Conservation (phyloP, 2,329 filamentous ascomycete species). For the Hirsutella rhossiliensis region DNA sequence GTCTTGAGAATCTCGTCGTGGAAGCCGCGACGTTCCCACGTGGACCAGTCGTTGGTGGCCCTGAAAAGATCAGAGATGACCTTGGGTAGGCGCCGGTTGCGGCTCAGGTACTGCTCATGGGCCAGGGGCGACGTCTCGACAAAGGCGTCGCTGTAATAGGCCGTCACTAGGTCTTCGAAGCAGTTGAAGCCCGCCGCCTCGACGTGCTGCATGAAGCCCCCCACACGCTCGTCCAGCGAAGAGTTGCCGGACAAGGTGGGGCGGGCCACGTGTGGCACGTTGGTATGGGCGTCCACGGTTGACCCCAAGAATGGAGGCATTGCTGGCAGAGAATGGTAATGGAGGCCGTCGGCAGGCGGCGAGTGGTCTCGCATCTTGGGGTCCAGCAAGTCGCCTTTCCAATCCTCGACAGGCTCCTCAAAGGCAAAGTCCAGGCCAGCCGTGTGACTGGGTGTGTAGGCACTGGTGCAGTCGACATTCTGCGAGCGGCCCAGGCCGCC, state of each 20-base stretch:
- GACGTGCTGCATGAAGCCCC: slow-evolving; percentile 10
- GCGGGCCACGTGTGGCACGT: neutral
- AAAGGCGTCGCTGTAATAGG: slow-evolving; percentile 13
- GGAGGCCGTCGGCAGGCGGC: too few relatives aligned
- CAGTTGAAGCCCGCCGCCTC: slow-evolving; percentile 12
- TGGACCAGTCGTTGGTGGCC: slow-evolving; percentile 9
- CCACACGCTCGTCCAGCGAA: slow-evolving; percentile 9
- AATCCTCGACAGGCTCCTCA: too few relatives aligned
- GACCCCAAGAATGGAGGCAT: neutral
- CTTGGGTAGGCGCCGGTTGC: slow-evolving; percentile 12
- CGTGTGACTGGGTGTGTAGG: too few relatives aligned
- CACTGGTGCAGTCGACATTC: too few relatives aligned
- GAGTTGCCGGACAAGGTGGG: neutral
- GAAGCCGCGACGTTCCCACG: slow-evolving; percentile 13
- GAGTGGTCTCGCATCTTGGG: too few relatives aligned
- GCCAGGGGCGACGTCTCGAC: slow-evolving; percentile 9
- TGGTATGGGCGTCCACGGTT: neutral
- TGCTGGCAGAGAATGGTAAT: too few relatives aligned
- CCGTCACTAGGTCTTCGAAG: slow-evolving; percentile 13
- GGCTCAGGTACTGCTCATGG: slow-evolving; percentile 14
- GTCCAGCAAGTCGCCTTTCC: too few relatives aligned
- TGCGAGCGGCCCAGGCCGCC: too few relatives aligned
- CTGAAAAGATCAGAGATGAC: slow-evolving; percentile 11
- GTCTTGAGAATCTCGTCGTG: slow-evolving; percentile 15
- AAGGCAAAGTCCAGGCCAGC: too few relatives aligned